phyloP scores from a whole-genome alignment of 306 rosid species.

The Trifolium repens region DNA sequence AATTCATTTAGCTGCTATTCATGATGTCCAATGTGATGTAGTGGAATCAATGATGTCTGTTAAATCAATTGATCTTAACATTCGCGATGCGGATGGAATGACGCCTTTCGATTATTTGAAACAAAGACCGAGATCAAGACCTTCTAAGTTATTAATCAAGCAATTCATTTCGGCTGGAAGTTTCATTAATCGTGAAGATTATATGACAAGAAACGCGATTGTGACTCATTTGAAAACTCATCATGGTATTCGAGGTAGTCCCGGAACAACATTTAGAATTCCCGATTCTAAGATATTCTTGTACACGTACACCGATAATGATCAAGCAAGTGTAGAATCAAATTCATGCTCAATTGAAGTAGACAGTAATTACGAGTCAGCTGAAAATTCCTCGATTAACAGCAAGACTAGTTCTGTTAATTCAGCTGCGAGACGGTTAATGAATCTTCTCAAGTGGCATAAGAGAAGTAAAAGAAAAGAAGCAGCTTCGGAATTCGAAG shows the following conservation, averaged over 20 bases:
- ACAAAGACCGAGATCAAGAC: slow-evolving; percentile 60
- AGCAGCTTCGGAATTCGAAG: slow-evolving; percentile 44
- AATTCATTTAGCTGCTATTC: slow-evolving; percentile 76
- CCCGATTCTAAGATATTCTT: slow-evolving; percentile 87
- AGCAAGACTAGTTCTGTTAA: slow-evolving; percentile 56
- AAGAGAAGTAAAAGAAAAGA: slow-evolving; percentile 55
- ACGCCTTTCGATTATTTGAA: slow-evolving; percentile 85
- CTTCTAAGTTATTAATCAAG: slow-evolving; percentile 75
- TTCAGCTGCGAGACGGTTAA: slow-evolving; percentile 57
- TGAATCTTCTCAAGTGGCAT: slow-evolving; percentile 67
- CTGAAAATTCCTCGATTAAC: slow-evolving; percentile 43
- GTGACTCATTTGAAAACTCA: slow-evolving; percentile 66
- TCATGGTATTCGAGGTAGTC: slow-evolving; percentile 72
- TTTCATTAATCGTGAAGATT: slow-evolving; percentile 53
- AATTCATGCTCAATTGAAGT: slow-evolving; percentile 56
- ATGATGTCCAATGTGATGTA: slow-evolving; percentile 60
- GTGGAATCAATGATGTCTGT: slow-evolving; percentile 77
- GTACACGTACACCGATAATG: slow-evolving; percentile 70
- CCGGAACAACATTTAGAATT: slow-evolving; percentile 87
- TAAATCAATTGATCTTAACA: slow-evolving; percentile 70
- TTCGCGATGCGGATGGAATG: slow-evolving; percentile 70
- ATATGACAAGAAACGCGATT: slow-evolving; percentile 53
- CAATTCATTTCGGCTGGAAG: slow-evolving; percentile 82
- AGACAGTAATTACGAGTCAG: slow-evolving; percentile 45
- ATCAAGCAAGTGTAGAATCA: slow-evolving; percentile 55